Evolutionary conservation across 352 stramenopile genomes (phyloP).

Genomic region (Thalassiosira gravida): DNA sequence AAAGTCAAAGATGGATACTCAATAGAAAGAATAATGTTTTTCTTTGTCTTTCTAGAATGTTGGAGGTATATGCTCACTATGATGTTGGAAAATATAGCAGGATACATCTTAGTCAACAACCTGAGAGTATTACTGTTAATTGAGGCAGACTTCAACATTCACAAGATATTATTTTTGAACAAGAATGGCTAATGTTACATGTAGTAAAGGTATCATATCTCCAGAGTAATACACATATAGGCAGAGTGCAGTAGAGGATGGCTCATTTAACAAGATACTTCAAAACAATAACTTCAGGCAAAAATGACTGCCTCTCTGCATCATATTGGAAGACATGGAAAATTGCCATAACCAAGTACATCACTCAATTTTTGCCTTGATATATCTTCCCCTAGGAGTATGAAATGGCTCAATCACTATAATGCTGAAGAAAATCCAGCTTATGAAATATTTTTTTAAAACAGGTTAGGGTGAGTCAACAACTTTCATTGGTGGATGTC

Average conservation of each 20-base stretch:
- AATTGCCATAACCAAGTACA: too few species aligned
- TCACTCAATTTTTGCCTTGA: too few species aligned
- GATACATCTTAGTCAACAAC: constrained; percentile 23
- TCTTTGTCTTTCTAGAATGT: background rate
- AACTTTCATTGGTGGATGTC: too few species aligned
- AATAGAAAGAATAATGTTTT: constrained; percentile 5
- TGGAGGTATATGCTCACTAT: constrained; percentile 14
- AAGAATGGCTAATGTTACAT: constrained; percentile 14
- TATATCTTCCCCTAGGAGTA: too few species aligned
- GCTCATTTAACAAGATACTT: constrained; percentile 14
- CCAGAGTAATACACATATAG: constrained; percentile 18
- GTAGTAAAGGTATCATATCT: constrained; percentile 4
- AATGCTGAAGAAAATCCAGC: too few species aligned
- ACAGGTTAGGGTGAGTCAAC: too few species aligned
- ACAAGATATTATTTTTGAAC: constrained; percentile 25
- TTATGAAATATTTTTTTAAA: too few species aligned
- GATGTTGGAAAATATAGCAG: constrained; percentile 25
- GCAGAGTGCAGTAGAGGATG: constrained; percentile 18
- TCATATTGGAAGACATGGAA: constrained; percentile 1
- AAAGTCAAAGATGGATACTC: background rate
- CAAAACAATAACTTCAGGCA: background rate
- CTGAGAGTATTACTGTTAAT: constrained; percentile 19
- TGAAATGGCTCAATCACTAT: too few species aligned
- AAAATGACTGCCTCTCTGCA: background rate
- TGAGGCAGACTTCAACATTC: constrained; percentile 33